Base-by-base conservation (phyloP, 176 grass and related monocot genomes). In the Pharus latifolius region DNA sequence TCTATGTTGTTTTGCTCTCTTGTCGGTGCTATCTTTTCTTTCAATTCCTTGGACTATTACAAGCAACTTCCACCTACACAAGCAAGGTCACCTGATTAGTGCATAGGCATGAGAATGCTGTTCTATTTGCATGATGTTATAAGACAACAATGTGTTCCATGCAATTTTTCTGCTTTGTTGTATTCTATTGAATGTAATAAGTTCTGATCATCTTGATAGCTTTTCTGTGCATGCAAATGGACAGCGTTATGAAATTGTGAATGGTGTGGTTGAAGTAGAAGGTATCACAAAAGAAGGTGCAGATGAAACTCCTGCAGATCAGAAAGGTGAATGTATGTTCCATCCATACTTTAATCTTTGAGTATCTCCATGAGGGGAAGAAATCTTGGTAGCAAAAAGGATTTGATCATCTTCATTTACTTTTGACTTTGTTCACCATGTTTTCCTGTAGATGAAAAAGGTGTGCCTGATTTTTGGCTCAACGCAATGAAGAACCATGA, bases 391-490 rank as follows among this genome's bases (percentile, higher is more conserved):
- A n/a, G 29, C n/a, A 10, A 60, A 13, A 67, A 12, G 2, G 6
- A 71, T 32, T 23, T 17, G 52, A 23, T 30, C 3, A 3, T 79
- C 20, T 30, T 0, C 1, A 58, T 18, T 56, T 11, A 54, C 19
- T 72, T 65, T 70, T 60, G 2, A 63, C 41, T 49, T 24, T 11
- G 19, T 30, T 56, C 18, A 6, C 23, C 35, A 73, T 73, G 18
- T 6, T 82, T 67, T 25, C 10, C 22, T 75, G 49, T 79, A 69
- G 79, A 67, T 59, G 87, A 88, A 52, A 90, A 88, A 26, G 96
- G 96, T 80, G 90, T 99, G 9, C 96, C 96, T 12, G 72, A 83
- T 73, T 99, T 99, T 72, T 99, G 96, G 96, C 85, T 99, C 9
- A 99, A 78, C 73, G 87, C 90, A 47, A 94, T 99, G 90, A 94